Evolutionary conservation across 768 basidiomycete genomes (phyloP).

Genomic region (Trametes cinnabarina): DNA sequence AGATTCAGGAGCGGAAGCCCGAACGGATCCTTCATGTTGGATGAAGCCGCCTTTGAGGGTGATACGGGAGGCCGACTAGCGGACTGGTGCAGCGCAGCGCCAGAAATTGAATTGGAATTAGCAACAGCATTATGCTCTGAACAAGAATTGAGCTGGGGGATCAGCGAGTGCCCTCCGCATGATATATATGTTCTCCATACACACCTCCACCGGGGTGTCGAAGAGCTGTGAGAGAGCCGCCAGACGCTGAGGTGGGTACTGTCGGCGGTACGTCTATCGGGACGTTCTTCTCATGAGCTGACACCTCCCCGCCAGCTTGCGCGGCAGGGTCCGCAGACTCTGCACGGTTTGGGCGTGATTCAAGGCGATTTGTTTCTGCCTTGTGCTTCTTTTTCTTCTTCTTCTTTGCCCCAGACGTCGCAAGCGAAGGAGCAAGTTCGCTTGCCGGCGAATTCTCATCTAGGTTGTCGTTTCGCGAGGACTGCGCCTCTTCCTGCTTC

Average conservation of each 20-base stretch:
- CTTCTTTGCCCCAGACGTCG: not conserved
- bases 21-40: not conserved
- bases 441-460: not conserved
- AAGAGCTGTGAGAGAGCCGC: no score
- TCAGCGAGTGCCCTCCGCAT: not conserved
- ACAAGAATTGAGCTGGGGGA: no score
- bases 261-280: no score
- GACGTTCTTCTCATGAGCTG: no score
- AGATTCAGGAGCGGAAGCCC: slow-evolving; percentile 53
- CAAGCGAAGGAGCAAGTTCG: not conserved
- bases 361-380: not conserved
- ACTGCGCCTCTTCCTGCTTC: not conserved
- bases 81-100: not conserved
- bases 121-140: not conserved
- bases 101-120: not conserved
- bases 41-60: not conserved
- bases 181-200: not conserved
- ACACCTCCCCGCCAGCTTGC: not conserved
- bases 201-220: no score
- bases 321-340: slow-evolving; percentile 23
- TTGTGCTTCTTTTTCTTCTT: slow-evolving; percentile 32
- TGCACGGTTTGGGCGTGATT: not conserved
- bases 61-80: not conserved
- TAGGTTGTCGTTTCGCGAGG: not conserved
- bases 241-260: no score